Evolutionary conservation across 768 basidiomycete species (phyloP).

Genomic region (Jaapia argillacea): DNA sequence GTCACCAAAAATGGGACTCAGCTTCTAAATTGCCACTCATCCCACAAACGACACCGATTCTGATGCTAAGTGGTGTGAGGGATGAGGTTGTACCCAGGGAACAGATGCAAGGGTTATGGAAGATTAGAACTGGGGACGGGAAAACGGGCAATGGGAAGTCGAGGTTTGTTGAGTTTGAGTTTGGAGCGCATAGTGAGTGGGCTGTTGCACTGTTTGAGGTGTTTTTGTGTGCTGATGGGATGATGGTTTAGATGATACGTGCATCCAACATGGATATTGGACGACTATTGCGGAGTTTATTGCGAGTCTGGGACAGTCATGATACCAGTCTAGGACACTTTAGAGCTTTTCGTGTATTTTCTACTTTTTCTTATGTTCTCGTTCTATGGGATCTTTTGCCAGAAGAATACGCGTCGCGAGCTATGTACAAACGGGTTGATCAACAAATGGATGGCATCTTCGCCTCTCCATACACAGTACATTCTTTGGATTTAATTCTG

Average conservation of each 20-base stretch:
- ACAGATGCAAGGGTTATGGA: constrained; percentile 73
- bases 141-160: constrained; percentile 5
- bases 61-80: constrained; percentile 67
- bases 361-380: too few species aligned
- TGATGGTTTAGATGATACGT: constrained; percentile 18
- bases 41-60: constrained; percentile 56
- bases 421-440: too few species aligned
- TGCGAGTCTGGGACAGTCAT: not conserved
- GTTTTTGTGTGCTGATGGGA: not conserved
- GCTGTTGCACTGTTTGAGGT: not conserved
- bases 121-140: constrained; percentile 22
- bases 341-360: not conserved
- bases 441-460: too few species aligned
- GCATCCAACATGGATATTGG: constrained; percentile 21
- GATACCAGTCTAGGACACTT: not conserved
- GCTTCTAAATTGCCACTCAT: constrained; percentile 47
- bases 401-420: too few species aligned
- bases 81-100: constrained; percentile 69
- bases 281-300: constrained; percentile 16
- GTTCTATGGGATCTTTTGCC: too few species aligned
- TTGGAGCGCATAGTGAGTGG: constrained; percentile 21
- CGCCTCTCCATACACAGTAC: too few species aligned
- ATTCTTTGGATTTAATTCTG: too few species aligned
- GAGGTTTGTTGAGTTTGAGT: constrained; percentile 14
- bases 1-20: constrained; percentile 86